Evolutionary conservation across 768 basidiomycete genomes (phyloP).

Genomic region (Gyrodon lividus): DNA sequence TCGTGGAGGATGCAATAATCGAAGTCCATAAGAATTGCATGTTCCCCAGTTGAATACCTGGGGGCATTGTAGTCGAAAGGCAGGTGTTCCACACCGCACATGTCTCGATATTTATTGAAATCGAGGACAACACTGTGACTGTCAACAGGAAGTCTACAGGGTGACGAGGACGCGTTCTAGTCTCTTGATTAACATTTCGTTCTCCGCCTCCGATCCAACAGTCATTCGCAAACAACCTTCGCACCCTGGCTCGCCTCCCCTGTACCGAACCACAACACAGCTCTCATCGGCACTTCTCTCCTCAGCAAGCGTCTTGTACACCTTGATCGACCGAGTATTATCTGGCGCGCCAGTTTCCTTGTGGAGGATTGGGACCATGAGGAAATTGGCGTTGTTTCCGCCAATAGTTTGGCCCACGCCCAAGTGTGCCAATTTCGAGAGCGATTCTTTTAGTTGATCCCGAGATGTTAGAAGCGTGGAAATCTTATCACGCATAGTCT

Average conservation of each 20-base stretch:
- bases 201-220: conserved; percentile 83
- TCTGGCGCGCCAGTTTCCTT: conserved; percentile 43
- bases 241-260: conserved; percentile 86
- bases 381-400: conserved; percentile 86
- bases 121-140: too few species aligned
- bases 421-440: conserved; percentile 46
- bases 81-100: too few species aligned
- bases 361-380: conserved; percentile 74
- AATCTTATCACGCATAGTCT: conserved; percentile 65
- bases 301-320: conserved; percentile 86
- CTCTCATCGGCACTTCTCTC: conserved; percentile 74
- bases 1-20: too few species aligned
- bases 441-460: conserved; percentile 44
- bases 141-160: conserved; percentile 15
- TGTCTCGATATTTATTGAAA: background rate
- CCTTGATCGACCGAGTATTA: conserved; percentile 54
- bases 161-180: conserved; percentile 48
- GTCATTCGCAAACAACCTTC: conserved; percentile 86
- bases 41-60: too few species aligned
- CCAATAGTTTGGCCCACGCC: conserved; percentile 74
- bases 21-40: too few species aligned
- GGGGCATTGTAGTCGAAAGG: too few species aligned
- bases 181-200: conserved; percentile 52
- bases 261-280: conserved; percentile 87
- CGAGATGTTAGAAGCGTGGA: conserved; percentile 60